A percentile compares a stretch with the other conserved stretches of the same genome.
Conservation (phyloP, 441 rosid species). For the Melastoma candidum region DNA sequence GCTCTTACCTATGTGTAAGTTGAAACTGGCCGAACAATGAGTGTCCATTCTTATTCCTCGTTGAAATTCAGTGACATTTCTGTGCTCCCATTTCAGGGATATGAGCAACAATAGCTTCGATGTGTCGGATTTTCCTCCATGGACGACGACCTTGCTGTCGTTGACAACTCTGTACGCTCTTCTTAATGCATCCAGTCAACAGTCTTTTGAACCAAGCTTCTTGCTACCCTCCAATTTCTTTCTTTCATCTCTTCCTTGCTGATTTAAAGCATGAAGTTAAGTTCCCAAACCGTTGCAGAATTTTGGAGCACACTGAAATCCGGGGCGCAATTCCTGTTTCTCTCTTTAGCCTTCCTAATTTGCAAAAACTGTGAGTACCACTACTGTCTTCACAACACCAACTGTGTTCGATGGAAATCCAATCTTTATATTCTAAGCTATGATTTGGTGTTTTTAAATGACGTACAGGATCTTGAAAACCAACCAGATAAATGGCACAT, state of each 20-base stretch:
- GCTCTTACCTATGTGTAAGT: constrained; percentile 62
- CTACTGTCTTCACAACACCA: background rate
- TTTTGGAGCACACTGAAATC: constrained; percentile 43
- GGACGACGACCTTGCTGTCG: constrained; percentile 34
- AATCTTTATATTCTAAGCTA: too few relatives aligned
- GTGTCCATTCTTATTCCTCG: background rate
- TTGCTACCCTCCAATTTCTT: background rate
- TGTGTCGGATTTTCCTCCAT: constrained; percentile 36
- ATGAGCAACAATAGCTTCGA: constrained; percentile 63
- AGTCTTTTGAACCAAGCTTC: background rate
- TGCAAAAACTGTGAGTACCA: constrained; percentile 54
- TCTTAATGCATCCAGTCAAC: background rate
- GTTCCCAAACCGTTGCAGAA: constrained; percentile 27
- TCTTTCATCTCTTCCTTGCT: background rate
- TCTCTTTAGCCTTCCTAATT: constrained; percentile 38
- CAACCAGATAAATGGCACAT: constrained; percentile 38
- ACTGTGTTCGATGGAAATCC: too few relatives aligned
- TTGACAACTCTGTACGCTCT: constrained; percentile 58
- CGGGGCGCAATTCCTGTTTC: constrained; percentile 39
- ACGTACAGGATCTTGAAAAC: constrained; percentile 31
- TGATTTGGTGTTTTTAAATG: too few relatives aligned
- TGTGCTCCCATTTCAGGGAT: constrained; percentile 38
- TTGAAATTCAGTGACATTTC: too few relatives aligned
- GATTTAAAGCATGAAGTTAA: background rate
- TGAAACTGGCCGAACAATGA: background rate